These are phyloP conservation scores for Xylariaceae sp. DNA, from an alignment of 2,329 filamentous ascomycete genomes.

Conservation along the genomic window DNA sequence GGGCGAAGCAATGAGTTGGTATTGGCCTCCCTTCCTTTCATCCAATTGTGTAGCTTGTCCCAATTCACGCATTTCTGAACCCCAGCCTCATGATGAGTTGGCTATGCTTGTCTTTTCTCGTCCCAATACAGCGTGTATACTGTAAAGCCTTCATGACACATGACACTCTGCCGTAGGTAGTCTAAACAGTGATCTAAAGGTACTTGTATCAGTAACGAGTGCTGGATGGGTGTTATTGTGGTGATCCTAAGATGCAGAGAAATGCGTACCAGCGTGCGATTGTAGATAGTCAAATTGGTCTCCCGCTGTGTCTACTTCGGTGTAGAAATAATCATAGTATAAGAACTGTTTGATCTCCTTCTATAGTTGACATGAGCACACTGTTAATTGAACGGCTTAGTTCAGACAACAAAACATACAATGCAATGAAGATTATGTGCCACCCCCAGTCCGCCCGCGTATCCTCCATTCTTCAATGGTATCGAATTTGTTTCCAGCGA, in stretches of 20 bases:
- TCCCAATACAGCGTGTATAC: constrained; percentile 10
- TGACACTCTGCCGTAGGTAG: constrained; percentile 9
- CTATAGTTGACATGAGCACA: not conserved
- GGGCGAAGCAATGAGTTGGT: too few species aligned
- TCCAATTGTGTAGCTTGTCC: constrained; percentile 10
- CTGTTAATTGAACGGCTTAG: not conserved
- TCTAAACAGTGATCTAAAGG: constrained; percentile 12
- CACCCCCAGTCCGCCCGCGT: constrained; percentile 8
- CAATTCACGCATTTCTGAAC: constrained; percentile 10
- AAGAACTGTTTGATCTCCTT: constrained; percentile 9
- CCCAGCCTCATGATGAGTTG: not conserved
- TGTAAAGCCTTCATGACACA: constrained; percentile 8
- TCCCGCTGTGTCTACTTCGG: not conserved
- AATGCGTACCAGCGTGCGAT: not conserved
- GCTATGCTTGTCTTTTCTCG: not conserved
- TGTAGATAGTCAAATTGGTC: not conserved
- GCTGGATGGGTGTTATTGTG: not conserved
- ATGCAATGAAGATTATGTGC: constrained; percentile 12
- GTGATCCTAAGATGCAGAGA: not conserved
- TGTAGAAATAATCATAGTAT: constrained; percentile 7
- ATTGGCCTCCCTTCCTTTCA: constrained; percentile 1
- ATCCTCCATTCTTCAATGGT: constrained; percentile 7
- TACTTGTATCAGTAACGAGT: not conserved
- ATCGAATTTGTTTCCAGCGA: constrained; percentile 3
- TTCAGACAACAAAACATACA: not conserved